These are phyloP conservation scores for Mortierella sp. DNA, from an alignment of 371 early-diverging fungal genomes.

Conservation along the genomic window DNA sequence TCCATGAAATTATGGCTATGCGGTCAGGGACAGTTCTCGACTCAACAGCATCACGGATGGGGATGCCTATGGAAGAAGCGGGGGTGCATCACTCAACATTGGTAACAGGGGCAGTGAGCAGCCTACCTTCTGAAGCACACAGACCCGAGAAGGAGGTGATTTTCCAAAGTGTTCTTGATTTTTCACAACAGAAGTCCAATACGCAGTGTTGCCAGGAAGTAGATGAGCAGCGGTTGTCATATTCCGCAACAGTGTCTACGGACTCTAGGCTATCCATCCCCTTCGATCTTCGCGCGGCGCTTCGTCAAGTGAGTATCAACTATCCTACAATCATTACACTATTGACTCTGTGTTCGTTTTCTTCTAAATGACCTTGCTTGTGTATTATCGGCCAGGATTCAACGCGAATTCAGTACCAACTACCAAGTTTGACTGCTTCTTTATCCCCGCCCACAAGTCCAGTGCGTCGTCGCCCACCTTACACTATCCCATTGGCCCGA, in stretches of 20 bases:
- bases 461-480: constrained; percentile 24
- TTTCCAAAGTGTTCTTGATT: constrained; percentile 11
- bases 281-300: constrained; percentile 11
- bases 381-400: constrained; percentile 18
- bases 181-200: constrained; percentile 15
- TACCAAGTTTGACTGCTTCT: constrained; percentile 33
- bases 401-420: constrained; percentile 24
- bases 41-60: not conserved
- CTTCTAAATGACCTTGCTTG: too few species aligned
- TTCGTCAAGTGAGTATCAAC: constrained; percentile 7
- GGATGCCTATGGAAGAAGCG: too few species aligned
- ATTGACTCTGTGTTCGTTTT: too few species aligned
- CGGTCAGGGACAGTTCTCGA: not conserved
- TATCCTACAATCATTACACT: not conserved
- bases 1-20: not conserved
- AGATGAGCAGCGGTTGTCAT: not conserved
- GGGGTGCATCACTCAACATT: too few species aligned
- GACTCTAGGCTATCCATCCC: too few species aligned
- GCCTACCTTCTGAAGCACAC: too few species aligned
- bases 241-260: constrained; percentile 7
- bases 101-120: too few species aligned
- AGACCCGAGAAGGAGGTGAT: too few species aligned
- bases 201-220: not conserved
- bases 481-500: constrained; percentile 21
- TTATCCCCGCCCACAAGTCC: constrained; percentile 32